phyloP scores from a whole-genome alignment of 495 filamentous ascomycete genomes.

The Neurospora sp. region DNA sequence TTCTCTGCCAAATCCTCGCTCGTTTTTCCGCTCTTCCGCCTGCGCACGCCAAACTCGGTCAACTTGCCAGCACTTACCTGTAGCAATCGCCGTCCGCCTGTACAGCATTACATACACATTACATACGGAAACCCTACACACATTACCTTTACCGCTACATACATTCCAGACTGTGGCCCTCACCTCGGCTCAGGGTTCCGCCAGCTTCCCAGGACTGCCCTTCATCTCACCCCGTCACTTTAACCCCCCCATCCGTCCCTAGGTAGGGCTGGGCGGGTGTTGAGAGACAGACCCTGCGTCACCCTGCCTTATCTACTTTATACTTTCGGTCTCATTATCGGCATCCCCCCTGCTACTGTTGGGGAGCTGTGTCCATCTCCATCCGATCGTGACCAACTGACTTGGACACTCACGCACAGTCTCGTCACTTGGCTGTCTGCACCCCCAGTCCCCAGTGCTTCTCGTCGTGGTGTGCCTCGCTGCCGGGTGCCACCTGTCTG shows the following conservation, averaged over 20 bases:
- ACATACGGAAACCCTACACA: neutral
- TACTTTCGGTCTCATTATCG: neutral
- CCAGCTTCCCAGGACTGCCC: neutral
- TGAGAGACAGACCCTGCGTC: neutral
- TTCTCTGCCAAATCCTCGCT: neutral
- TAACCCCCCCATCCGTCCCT: neutral
- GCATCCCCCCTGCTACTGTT: neutral
- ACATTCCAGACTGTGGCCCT: neutral
- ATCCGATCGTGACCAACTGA: neutral
- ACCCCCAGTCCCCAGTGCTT: constrained; percentile 5
- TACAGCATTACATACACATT: neutral
- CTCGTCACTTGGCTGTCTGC: neutral
- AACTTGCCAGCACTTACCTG: neutral
- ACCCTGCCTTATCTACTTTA: neutral
- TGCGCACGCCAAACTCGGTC: neutral
- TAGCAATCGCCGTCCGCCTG: neutral
- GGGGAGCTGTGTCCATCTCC: neutral
- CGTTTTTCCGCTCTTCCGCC: constrained; percentile 1
- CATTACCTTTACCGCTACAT: neutral
- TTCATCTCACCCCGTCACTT: neutral
- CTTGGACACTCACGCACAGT: neutral
- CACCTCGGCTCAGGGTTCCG: neutral
- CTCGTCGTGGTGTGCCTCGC: constrained; percentile 1
- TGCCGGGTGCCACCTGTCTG: constrained; percentile 8
- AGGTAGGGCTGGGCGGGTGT: neutral